phyloP scores from a whole-genome alignment of 805 yeast genomes.

The Cyberlindnera samutprakarnensis region DNA sequence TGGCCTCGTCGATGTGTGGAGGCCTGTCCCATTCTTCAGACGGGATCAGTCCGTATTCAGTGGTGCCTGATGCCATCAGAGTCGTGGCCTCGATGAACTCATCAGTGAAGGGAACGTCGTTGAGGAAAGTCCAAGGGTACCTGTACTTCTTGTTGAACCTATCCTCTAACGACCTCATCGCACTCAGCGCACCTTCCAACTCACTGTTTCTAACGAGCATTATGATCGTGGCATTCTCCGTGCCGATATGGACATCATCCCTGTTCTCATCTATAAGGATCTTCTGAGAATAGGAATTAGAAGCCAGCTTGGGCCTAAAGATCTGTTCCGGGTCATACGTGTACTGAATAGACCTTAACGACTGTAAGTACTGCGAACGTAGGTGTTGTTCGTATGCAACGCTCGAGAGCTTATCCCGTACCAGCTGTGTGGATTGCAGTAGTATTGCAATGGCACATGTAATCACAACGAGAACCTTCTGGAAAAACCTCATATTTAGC shows the following conservation, averaged over 20 bases:
- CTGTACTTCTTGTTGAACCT: slow-evolving; percentile 58
- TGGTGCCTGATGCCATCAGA: slow-evolving; percentile 54
- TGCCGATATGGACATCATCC: slow-evolving; percentile 35
- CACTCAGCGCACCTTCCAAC: slow-evolving; percentile 58
- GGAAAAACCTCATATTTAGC: slow-evolving; percentile 16
- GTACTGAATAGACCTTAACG: slow-evolving; percentile 15
- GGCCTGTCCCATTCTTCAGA: slow-evolving; percentile 76
- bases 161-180: slow-evolving; percentile 76
- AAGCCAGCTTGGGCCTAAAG: slow-evolving; percentile 27
- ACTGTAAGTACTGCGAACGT: slow-evolving; percentile 5
- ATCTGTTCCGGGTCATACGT: slow-evolving; percentile 14
- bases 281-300: slow-evolving; percentile 31
- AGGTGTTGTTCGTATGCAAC: slow-evolving; percentile 14
- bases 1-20: slow-evolving; percentile 52
- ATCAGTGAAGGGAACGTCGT: slow-evolving; percentile 61
- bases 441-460: slow-evolving; percentile 17
- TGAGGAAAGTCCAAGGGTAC: slow-evolving; percentile 75
- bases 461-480: slow-evolving; percentile 21
- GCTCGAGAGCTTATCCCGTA: slow-evolving; percentile 16
- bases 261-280: slow-evolving; percentile 22
- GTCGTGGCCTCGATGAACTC: slow-evolving; percentile 56
- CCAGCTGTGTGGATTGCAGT: slow-evolving; percentile 14
- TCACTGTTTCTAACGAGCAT: slow-evolving; percentile 87
- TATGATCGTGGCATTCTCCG: slow-evolving; percentile 77
- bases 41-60: slow-evolving; percentile 63